Conservation (phyloP, 2,329 filamentous ascomycete genomes). For the Ceratocystis diversiconidia region DNA sequence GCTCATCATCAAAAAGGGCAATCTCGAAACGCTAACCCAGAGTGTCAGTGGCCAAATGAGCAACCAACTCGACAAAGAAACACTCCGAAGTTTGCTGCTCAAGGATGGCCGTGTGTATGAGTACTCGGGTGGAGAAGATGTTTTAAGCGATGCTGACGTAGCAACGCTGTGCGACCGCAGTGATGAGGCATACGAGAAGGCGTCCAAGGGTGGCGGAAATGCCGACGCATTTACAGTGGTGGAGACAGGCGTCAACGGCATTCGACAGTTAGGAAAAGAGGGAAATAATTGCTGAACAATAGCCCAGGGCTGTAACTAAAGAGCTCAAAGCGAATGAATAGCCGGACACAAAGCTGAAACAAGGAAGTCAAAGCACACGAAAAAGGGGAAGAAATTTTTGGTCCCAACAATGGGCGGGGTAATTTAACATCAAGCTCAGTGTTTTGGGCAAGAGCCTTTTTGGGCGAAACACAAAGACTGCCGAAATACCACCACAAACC, state of each 20-base stretch:
- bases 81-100: constrained; percentile 46
- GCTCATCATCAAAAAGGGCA: constrained; percentile 86
- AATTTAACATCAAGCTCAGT: too few species aligned
- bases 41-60: constrained; percentile 38
- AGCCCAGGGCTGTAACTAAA: background rate
- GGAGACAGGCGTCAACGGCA: constrained; percentile 51
- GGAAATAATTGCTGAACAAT: background rate
- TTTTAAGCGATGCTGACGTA: constrained; percentile 61
- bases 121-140: constrained; percentile 43
- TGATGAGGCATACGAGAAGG: constrained; percentile 50
- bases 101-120: constrained; percentile 57
- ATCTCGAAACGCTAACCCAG: constrained; percentile 56
- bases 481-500: too few species aligned
- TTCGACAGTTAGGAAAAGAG: constrained; percentile 21
- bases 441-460: too few species aligned
- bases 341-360: too few species aligned
- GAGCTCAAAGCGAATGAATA: background rate
- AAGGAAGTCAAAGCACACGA: too few species aligned
- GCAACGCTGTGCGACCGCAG: constrained; percentile 64
- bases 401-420: too few species aligned
- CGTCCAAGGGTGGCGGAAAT: constrained; percentile 64
- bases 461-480: too few species aligned
- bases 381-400: too few species aligned
- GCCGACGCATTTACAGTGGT: constrained; percentile 62
- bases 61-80: constrained; percentile 45